Conservation (phyloP, 169 alveolate species). For the Blepharisma undulans region DNA sequence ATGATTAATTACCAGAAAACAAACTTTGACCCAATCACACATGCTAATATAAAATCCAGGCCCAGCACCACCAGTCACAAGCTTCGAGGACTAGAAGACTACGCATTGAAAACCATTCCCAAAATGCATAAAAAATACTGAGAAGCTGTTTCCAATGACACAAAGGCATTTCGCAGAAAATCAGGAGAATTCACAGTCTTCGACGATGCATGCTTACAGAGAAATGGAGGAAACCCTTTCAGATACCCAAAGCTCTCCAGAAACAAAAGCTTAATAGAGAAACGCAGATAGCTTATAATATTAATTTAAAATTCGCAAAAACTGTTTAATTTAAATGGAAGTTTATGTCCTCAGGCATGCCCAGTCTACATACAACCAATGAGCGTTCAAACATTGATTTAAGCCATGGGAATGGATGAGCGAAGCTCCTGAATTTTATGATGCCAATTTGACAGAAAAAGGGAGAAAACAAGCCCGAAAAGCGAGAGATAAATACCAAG, state of each 20-base stretch:
- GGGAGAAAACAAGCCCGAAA: conserved; percentile 17
- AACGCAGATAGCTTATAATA: neutral
- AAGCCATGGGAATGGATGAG: conserved; percentile 40
- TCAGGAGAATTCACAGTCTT: neutral
- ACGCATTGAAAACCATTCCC: neutral
- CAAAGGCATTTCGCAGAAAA: neutral
- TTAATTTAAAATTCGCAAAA: neutral
- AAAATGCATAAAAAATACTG: neutral
- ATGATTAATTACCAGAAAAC: neutral
- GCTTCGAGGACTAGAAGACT: neutral
- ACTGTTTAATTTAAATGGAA: neutral
- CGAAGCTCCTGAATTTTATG: neutral
- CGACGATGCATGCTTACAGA: neutral
- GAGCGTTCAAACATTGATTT: conserved; percentile 40
- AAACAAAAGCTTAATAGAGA: neutral
- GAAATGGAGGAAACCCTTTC: neutral
- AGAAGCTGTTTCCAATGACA: neutral
- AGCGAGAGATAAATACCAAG: neutral
- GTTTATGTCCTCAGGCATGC: conserved; percentile 55
- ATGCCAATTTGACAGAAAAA: conserved; percentile 9
- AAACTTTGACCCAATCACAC: neutral
- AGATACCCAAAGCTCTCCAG: neutral
- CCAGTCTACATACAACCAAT: conserved; percentile 44
- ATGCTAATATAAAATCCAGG: neutral
- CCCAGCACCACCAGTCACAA: neutral